Percentiles rank a stretch among this genome's conserved stretches.
phyloP scores from a whole-genome alignment of 2,329 filamentous ascomycete species.

The Claviceps africana region DNA sequence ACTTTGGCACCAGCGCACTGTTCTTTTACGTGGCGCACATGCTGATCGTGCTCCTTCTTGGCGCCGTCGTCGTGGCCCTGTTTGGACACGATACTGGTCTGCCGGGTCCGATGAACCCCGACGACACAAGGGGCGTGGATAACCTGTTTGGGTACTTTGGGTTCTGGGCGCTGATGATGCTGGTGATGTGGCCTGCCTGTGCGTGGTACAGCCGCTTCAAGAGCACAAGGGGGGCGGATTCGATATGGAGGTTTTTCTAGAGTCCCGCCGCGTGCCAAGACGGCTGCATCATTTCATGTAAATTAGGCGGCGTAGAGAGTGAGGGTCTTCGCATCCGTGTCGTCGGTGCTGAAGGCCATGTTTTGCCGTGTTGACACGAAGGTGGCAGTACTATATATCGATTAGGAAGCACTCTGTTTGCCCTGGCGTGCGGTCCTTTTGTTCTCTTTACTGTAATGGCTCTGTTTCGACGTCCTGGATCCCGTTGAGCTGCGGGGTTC shows the following conservation, averaged over 20 bases:
- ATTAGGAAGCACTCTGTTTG: too few relatives aligned
- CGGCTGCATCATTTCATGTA: too few relatives aligned
- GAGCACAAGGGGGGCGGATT: constrained; percentile 25
- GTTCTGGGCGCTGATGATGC: constrained; percentile 21
- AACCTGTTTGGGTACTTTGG: constrained; percentile 23
- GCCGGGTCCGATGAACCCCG: constrained; percentile 13
- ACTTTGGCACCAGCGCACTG: constrained; percentile 30
- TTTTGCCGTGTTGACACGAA: too few relatives aligned
- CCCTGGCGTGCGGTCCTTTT: too few relatives aligned
- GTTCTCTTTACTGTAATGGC: too few relatives aligned
- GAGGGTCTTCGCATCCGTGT: too few relatives aligned
- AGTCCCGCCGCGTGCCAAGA: not conserved
- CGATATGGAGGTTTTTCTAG: constrained; percentile 32
- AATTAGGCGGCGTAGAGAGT: too few relatives aligned
- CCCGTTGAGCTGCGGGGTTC: too few relatives aligned
- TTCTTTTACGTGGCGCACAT: constrained; percentile 32
- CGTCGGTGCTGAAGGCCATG: too few relatives aligned
- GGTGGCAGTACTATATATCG: too few relatives aligned
- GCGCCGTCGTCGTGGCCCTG: constrained; percentile 11
- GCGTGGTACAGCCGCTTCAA: constrained; percentile 30
- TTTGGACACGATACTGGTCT: constrained; percentile 22
- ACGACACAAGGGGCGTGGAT: constrained; percentile 19
- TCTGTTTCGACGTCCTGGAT: too few relatives aligned
- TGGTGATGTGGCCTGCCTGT: constrained; percentile 27
- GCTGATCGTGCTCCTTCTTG: constrained; percentile 17